Base-by-base conservation (phyloP, 2,329 filamentous ascomycete genomes). In the Alternaria triticimaculans region DNA sequence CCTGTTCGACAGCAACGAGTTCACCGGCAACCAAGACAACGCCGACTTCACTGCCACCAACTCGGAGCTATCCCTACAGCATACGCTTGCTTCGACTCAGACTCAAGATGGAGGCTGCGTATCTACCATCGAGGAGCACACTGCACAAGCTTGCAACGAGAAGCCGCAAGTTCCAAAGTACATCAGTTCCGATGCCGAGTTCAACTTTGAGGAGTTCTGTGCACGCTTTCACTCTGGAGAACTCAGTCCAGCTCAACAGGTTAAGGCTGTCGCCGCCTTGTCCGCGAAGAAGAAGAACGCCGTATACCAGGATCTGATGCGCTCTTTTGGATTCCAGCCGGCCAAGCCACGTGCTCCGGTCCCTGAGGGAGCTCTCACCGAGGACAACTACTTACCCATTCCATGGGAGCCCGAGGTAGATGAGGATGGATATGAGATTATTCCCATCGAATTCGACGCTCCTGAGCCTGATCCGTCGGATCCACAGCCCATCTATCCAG, bases 401-500 rank as follows among this genome's bases (percentile, higher is more conserved):
- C 26, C 46, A 10, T 18, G 37, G 14, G 45, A 64, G 49, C 28
- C 9, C 4, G 11, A 37, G 28, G 6, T 41, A 18, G 37, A 41
- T 41, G 37, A 41, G n/a, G 37, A 41, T 41, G 37, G 37, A 6
- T 18, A 18, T 41, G 37, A 41, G n/a, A 41, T 41, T 18, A 41
- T 9, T 1, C 18, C 30, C 23, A 21, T 20, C 3, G 54, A 46
- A 11, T 18, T 43, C 7, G 7, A 56, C 14, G 37, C 54, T 28
- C 37, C 18, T 10, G n/a, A 18, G 37, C 37, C 37, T 41, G 15
- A 18, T 41, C 37, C 37, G 37, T 10, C 8, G 37, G 9, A 18
- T 46, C 54, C 37, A 20, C 37, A 2, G 11, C 64, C 70, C 9
- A 44, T 66, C 25, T 76, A 76, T 51, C 44, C 53, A 9, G 45